Percentiles rank a stretch among this genome's conserved stretches.
Evolutionary conservation across 345 rosid genomes (phyloP).

Genomic region (Ailanthus altissimus): DNA sequence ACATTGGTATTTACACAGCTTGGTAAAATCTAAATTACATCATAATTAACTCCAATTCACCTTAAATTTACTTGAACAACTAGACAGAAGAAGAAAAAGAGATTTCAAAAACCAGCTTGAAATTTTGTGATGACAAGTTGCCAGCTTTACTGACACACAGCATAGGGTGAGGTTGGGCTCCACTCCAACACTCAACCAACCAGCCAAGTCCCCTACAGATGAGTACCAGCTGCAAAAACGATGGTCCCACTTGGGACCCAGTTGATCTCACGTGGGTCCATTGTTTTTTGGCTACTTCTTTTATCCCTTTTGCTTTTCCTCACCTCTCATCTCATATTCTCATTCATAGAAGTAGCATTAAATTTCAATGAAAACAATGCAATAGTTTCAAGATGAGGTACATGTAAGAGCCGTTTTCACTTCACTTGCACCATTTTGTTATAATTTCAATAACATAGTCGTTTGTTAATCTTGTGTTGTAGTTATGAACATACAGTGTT

Average conservation of each 20-base stretch:
- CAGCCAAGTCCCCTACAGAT: no score
- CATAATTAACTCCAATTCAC: background rate
- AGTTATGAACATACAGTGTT: no score
- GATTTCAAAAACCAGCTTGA: background rate
- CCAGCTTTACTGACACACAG: background rate
- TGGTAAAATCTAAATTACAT: background rate
- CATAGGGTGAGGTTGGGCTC: no score
- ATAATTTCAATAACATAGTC: no score
- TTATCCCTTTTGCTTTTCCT: background rate
- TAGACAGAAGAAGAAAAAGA: background rate
- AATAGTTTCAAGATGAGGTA: no score
- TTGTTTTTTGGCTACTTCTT: background rate
- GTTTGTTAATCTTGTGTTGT: no score
- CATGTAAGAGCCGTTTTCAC: background rate
- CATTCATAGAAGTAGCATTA: no score
- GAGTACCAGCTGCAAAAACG: background rate
- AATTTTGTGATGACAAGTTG: conserved; percentile 1
- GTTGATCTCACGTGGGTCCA: background rate
- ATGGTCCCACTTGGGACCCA: background rate
- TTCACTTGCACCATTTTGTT: background rate
- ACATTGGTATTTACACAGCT: background rate
- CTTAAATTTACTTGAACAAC: background rate
- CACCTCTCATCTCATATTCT: background rate
- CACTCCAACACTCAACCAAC: no score
- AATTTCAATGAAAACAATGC: no score